A percentile compares a stretch with the other conserved stretches of the same genome.
phyloP scores from a whole-genome alignment of 1,284 basidiomycete genomes.

The Cryptococcus depauperatus region DNA sequence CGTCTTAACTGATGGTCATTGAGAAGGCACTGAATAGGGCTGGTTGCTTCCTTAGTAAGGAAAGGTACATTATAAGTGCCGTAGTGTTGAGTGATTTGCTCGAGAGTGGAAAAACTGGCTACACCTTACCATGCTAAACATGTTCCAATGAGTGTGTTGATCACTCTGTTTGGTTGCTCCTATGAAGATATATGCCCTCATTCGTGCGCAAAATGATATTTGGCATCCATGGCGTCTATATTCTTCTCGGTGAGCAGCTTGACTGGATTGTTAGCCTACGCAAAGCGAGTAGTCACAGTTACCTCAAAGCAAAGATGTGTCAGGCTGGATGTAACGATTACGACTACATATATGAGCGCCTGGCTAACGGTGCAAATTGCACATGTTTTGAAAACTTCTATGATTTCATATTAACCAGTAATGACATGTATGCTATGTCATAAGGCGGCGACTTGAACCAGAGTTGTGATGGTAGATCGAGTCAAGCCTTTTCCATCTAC shows the following conservation, averaged over 20 bases:
- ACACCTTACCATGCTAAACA: too few species aligned
- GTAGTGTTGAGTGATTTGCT: too few species aligned
- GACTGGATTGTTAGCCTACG: conserved; percentile 19
- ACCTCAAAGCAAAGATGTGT: conserved; percentile 23
- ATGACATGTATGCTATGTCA: conserved; percentile 17
- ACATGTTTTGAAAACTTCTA: conserved; percentile 19
- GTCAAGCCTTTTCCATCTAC: neutral
- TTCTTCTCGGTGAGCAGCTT: conserved; percentile 16
- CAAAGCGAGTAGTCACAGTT: conserved; percentile 20
- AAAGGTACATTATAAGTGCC: too few species aligned
- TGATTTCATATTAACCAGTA: conserved; percentile 12
- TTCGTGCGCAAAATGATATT: conserved; percentile 3
- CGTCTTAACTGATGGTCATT: too few species aligned
- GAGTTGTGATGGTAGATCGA: conserved; percentile 16
- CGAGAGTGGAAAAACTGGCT: too few species aligned
- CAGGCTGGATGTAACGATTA: conserved; percentile 30
- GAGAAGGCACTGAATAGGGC: too few species aligned
- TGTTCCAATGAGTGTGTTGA: too few species aligned
- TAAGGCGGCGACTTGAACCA: conserved; percentile 23
- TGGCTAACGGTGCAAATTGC: conserved; percentile 21
- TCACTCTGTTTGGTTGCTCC: too few species aligned
- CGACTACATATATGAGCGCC: conserved; percentile 19
- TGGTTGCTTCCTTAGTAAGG: too few species aligned
- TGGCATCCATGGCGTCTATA: conserved; percentile 15
- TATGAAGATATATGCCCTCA: too few species aligned